These are phyloP conservation scores for Syzygium syzygioides DNA, from an alignment of 441 rosid genomes.

Conservation along the genomic window DNA sequence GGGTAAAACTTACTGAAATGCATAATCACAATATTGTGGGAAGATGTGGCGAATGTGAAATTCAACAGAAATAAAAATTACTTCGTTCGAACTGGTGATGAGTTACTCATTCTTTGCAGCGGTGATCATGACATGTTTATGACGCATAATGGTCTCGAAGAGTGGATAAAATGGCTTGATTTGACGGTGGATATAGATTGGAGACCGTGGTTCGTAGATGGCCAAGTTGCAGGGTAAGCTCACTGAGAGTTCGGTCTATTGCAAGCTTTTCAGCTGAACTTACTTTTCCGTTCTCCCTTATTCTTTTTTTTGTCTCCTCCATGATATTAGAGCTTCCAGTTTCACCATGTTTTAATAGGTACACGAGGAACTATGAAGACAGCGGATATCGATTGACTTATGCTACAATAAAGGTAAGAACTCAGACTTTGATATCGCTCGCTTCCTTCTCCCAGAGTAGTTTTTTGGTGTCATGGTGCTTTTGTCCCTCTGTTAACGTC, in stretches of 20 bases:
- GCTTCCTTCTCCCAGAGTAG: background rate
- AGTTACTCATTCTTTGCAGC: background rate
- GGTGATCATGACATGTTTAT: constrained; percentile 27
- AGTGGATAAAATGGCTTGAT: constrained; percentile 11
- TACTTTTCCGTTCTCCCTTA: background rate
- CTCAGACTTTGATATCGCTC: background rate
- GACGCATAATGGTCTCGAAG: constrained; percentile 10
- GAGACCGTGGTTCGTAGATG: constrained; percentile 21
- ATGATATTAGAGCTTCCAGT: background rate
- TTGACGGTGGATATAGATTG: constrained; percentile 11
- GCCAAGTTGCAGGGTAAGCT: constrained; percentile 23
- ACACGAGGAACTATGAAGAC: constrained; percentile 10
- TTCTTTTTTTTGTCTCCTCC: background rate
- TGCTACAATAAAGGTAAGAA: constrained; percentile 15
- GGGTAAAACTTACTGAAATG: background rate
- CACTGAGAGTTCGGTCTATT: background rate
- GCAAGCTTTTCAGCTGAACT: background rate
- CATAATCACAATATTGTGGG: background rate
- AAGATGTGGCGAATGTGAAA: background rate
- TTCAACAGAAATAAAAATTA: background rate
- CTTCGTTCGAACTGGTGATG: background rate
- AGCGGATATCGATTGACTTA: constrained; percentile 19
- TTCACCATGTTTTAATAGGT: background rate
- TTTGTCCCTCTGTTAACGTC: background rate
- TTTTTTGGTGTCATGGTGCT: background rate